phyloP scores from a whole-genome alignment of 2,329 filamentous ascomycete species.

The Penicillium sp. region DNA sequence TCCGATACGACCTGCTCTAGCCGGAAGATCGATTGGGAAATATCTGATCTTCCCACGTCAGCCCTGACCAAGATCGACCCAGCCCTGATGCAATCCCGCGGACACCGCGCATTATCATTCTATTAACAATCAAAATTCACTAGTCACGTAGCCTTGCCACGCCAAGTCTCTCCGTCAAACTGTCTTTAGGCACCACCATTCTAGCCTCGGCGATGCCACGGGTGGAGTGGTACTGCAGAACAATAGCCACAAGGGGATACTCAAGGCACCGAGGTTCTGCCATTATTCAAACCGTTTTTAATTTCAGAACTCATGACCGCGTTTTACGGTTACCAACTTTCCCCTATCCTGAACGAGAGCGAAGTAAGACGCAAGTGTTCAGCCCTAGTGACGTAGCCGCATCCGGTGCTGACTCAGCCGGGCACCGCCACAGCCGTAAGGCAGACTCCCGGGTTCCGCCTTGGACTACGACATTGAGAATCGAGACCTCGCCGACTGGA shows the following conservation, averaged over 20 bases:
- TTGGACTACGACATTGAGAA: neutral
- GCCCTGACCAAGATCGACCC: neutral
- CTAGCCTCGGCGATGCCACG: constrained; percentile 1
- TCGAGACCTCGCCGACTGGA: neutral
- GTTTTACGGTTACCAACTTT: neutral
- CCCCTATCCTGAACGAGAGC: neutral
- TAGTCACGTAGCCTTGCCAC: neutral
- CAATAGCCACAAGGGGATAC: neutral
- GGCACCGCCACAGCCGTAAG: constrained; percentile 12
- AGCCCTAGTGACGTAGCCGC: constrained; percentile 22
- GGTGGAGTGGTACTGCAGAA: constrained; percentile 1
- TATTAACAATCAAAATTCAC: neutral
- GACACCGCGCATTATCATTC: neutral
- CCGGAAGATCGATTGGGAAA: neutral
- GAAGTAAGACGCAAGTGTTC: neutral
- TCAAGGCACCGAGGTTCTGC: neutral
- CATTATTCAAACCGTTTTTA: too few relatives aligned
- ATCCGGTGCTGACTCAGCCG: constrained; percentile 14
- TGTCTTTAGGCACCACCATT: constrained; percentile 15
- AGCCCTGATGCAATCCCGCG: neutral
- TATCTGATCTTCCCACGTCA: neutral
- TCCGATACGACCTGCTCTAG: neutral
- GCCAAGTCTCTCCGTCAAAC: constrained; percentile 1
- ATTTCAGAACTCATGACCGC: neutral
- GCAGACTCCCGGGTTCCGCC: neutral